Evolutionary conservation across 164 flowering plant genomes (phyloP).

Genomic region (Paratinospora sagittata): DNA sequence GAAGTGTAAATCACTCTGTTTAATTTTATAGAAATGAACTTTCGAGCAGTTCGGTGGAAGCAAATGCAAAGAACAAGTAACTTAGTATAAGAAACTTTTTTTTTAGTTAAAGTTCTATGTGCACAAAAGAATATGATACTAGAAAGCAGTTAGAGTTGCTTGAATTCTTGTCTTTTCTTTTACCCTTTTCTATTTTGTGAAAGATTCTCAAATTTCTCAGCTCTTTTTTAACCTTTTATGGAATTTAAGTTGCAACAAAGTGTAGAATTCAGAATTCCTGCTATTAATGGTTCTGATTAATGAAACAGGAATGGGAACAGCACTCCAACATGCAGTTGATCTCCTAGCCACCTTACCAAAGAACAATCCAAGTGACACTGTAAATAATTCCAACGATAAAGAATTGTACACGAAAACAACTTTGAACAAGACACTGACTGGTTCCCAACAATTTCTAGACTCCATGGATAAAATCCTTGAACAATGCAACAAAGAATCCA

Average conservation of each 20-base stretch:
- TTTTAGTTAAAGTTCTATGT: not conserved
- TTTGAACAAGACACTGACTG: conserved; percentile 11
- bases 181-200: no score
- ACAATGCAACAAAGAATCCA: conserved; percentile 35
- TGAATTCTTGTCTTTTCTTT: not conserved
- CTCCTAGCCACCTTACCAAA: conserved; percentile 21
- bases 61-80: not conserved
- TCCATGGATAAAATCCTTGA: conserved; percentile 43
- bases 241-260: not conserved
- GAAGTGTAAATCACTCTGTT: not conserved
- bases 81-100: not conserved
- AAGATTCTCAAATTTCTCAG: not conserved
- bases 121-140: not conserved
- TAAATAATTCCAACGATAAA: conserved; percentile 22
- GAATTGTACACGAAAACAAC: conserved; percentile 10
- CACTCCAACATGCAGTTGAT: conserved; percentile 35
- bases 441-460: conserved; percentile 18
- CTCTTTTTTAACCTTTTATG: not conserved
- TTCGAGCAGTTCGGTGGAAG: not conserved
- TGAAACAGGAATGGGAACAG: conserved; percentile 59
- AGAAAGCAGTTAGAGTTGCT: not conserved
- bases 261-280: not conserved
- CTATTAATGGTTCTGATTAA: not conserved
- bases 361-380: conserved; percentile 12
- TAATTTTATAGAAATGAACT: not conserved